Evolutionary conservation across 768 basidiomycete species (phyloP), one percentile per base, ranked within the genome.

Genomic region (Collybiopsis confluens): DNA sequence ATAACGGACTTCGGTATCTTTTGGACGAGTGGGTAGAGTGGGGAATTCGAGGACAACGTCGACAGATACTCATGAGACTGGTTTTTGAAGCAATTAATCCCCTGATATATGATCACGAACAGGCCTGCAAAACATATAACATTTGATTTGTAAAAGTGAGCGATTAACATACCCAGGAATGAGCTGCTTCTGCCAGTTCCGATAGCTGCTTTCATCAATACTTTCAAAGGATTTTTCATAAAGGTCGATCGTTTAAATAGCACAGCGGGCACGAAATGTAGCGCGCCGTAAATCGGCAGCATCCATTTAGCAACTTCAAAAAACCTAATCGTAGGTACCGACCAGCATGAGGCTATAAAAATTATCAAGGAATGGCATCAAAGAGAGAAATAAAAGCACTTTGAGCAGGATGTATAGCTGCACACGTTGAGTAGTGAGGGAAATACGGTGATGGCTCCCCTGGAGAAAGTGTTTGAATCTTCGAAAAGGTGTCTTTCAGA

Each of bases 211-310:
- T 76, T 80, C 8, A 82, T 63, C 1, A 93, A 68, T 71, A 94
- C 85, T 38, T 70, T 73, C 20, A 76, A 66, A 0, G 94, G 94
- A 60, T 85, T 80, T 40, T 78, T 73, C 45, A 78, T 62, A 65
- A 96, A 89, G 0, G 73, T 68, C 23, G 78, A 75, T 36, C 87
- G 75, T 61, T 91, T 90, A 68, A 98, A 92, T 4, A 97, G 71
- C 10, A 98, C 71, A 44, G 86, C 78, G 1, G 96, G 95, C 26
- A 97, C 81, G 55, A 97, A 79, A 66, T 98, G 96, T 28, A 98
- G 70, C 0, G 92, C 93, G 20, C 90, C 86, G 61, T 98, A 98
- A 37, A 87, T 81, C 2, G 84, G 88, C 41, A 88, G 66, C 71
- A 90, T 92, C 88, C 81, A 95, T 70, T 80, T 82, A 66, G 87